Percentiles rank a stretch among this genome's conserved stretches.
These are phyloP conservation scores for Lagerstroemia speciosa DNA, from an alignment of 345 rosid genomes.

Conservation along the genomic window DNA sequence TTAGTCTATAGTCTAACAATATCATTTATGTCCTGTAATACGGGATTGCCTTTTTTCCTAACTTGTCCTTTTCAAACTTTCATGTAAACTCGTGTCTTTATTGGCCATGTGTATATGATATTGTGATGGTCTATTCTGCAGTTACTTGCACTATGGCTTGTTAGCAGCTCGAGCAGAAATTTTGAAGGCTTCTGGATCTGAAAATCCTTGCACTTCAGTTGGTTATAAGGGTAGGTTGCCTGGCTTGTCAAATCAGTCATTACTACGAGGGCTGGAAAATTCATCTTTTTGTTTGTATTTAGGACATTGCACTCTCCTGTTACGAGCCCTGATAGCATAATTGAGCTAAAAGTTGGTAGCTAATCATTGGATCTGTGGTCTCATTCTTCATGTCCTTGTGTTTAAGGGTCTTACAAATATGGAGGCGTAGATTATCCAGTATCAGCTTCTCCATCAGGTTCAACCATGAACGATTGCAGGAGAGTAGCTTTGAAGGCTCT, in stretches of 20 bases:
- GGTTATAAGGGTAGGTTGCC: conserved; percentile 64
- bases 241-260: neutral
- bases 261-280: neutral
- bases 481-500: conserved; percentile 65
- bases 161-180: conserved; percentile 96
- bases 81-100: too few species aligned
- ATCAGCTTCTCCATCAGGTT: conserved; percentile 48
- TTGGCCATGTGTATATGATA: neutral
- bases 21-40: neutral
- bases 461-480: conserved; percentile 67
- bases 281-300: neutral
- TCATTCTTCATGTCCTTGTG: conserved; percentile 3
- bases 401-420: conserved; percentile 61
- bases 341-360: neutral
- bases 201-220: conserved; percentile 69
- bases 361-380: neutral
- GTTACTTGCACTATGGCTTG: conserved; percentile 91
- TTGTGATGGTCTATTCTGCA: conserved; percentile 24
- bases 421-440: conserved; percentile 59
- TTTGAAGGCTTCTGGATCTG: conserved; percentile 52
- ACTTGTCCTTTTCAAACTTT: too few species aligned
- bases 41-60: too few species aligned
- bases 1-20: neutral
- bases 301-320: neutral
- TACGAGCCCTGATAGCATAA: neutral